phyloP scores from a whole-genome alignment of 129 eudicot species.

The Helichrysum umbraculigerum region DNA sequence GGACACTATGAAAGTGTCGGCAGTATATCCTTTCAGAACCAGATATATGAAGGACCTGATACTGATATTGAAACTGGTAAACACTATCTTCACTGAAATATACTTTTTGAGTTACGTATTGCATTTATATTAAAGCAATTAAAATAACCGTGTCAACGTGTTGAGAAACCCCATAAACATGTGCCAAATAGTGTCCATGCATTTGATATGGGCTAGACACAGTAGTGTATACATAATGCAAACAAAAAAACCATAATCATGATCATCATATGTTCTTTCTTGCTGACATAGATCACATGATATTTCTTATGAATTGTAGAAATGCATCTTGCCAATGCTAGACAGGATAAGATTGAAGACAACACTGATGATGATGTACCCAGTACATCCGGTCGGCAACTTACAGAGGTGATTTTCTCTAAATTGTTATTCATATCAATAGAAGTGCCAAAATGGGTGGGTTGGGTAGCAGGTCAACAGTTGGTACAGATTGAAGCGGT shows the following conservation, averaged over 20 bases:
- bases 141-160: neutral
- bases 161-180: conserved; percentile 8
- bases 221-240: conserved; percentile 23
- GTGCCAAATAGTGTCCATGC: neutral
- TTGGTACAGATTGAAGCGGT: neutral
- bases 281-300: conserved; percentile 8
- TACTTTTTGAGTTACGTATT: neutral
- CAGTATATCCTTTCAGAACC: conserved; percentile 70
- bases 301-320: conserved; percentile 47
- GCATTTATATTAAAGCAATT: conserved; percentile 1
- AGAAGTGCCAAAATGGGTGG: neutral
- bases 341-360: conserved; percentile 65
- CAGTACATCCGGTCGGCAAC: conserved; percentile 87
- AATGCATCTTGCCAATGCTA: conserved; percentile 86
- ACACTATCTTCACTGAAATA: conserved; percentile 1
- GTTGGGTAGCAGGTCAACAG: neutral
- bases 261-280: conserved; percentile 3
- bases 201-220: neutral
- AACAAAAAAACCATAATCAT: neutral
- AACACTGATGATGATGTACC: conserved; percentile 80
- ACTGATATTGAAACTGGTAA: conserved; percentile 97
- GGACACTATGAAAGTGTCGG: conserved; percentile 95
- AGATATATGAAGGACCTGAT: conserved; percentile 97
- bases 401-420: conserved; percentile 41
- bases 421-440: conserved; percentile 31